phyloP scores from a whole-genome alignment of 2,329 filamentous ascomycete species.

The Talaromyces sp. region DNA sequence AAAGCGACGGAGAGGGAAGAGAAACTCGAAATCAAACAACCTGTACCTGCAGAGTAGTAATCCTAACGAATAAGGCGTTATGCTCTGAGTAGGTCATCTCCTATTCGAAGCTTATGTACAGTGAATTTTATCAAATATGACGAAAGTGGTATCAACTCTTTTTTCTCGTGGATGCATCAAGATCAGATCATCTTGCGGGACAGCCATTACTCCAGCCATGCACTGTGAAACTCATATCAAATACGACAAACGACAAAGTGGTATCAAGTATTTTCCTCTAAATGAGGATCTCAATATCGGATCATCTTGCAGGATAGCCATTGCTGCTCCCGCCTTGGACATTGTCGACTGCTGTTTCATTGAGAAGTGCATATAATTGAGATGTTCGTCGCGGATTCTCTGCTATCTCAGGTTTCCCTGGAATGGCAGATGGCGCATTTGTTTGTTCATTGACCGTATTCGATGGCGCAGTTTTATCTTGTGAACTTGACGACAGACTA shows the following conservation, averaged over 20 bases:
- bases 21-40: background rate
- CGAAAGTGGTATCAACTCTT: background rate
- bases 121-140: background rate
- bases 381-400: background rate
- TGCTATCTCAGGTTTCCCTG: background rate
- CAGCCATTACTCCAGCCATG: background rate
- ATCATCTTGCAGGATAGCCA: background rate
- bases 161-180: background rate
- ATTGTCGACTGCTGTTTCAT: background rate
- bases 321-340: background rate
- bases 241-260: background rate
- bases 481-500: background rate
- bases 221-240: background rate
- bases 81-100: background rate
- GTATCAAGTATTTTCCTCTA: background rate
- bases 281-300: background rate
- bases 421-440: background rate
- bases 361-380: background rate
- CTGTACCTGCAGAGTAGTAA: constrained; percentile 16
- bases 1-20: background rate
- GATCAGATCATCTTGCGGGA: background rate
- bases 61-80: background rate
- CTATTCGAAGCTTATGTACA: background rate
- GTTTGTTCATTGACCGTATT: background rate
- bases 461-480: background rate